Evolutionary conservation across 805 yeast species (phyloP).

Genomic region (Ogataea nitratoaversa): DNA sequence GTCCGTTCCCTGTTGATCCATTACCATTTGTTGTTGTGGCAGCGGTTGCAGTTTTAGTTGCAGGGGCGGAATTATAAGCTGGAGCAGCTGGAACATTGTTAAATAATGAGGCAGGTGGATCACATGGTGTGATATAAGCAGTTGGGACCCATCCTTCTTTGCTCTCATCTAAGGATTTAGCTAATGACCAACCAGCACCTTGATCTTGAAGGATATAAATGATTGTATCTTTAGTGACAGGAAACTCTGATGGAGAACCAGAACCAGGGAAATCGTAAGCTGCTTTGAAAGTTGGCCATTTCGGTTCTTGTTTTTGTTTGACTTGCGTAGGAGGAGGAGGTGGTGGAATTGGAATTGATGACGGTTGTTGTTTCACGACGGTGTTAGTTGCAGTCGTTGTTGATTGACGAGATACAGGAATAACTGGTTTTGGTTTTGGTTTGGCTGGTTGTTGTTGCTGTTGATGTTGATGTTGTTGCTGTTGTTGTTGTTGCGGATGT

Average conservation of each 20-base stretch:
- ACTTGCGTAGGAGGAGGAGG: conserved; percentile 79
- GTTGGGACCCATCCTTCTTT: conserved; percentile 97
- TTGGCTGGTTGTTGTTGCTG: conserved; percentile 17
- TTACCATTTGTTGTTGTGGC: conserved; percentile 11
- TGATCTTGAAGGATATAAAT: conserved; percentile 69
- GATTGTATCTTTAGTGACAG: conserved; percentile 71
- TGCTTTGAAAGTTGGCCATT: conserved; percentile 77
- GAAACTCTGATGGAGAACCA: conserved; percentile 75
- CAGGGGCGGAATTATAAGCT: conserved; percentile 23
- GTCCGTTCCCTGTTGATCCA: conserved; percentile 11
- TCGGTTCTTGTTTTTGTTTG: conserved; percentile 55
- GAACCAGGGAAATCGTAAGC: conserved; percentile 87
- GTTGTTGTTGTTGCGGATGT: conserved; percentile 15
- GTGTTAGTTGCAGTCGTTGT: conserved; percentile 7
- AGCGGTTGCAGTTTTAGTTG: conserved; percentile 8
- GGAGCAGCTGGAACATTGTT: conserved; percentile 32
- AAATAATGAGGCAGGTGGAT: conserved; percentile 38
- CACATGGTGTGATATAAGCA: conserved; percentile 70
- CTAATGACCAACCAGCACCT: conserved; percentile 93
- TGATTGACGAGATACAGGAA: conserved; percentile 4
- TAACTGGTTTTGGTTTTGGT: conserved; percentile 7
- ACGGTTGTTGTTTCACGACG: background rate
- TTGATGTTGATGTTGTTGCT: too few relatives aligned
- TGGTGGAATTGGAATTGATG: conserved; percentile 10
- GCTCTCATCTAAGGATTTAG: conserved; percentile 67